Evolutionary conservation across 371 early-diverging fungal genomes (phyloP).

Genomic region (Mortierella sp.): DNA sequence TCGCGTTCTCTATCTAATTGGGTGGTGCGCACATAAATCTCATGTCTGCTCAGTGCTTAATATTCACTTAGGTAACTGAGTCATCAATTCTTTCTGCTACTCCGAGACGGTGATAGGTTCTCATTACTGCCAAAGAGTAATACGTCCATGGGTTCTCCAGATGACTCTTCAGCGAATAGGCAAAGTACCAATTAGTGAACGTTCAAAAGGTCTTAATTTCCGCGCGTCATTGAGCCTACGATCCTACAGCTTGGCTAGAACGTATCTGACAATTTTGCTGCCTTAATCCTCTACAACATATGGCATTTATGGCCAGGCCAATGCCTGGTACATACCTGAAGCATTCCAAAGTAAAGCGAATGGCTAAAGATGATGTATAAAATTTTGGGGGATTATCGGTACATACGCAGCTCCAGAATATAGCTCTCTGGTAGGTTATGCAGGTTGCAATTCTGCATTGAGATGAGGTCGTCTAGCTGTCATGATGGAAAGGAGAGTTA

Average conservation of each 20-base stretch:
- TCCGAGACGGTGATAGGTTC: too few species aligned
- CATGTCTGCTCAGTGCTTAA: too few species aligned
- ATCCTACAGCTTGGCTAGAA: constrained; percentile 4
- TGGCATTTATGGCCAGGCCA: constrained; percentile 1
- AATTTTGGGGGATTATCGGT: too few species aligned
- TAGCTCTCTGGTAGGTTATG: neutral
- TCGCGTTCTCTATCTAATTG: neutral
- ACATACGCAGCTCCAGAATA: neutral
- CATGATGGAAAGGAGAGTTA: neutral
- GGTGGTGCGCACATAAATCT: too few species aligned
- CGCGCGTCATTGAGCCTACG: neutral
- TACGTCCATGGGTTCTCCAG: constrained; percentile 3
- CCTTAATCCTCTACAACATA: neutral
- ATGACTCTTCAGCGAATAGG: neutral
- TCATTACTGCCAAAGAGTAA: neutral
- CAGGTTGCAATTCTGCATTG: constrained; percentile 10
- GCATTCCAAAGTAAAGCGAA: too few species aligned
- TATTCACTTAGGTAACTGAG: too few species aligned
- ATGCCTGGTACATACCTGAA: neutral
- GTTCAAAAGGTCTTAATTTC: too few species aligned
- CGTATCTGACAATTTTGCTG: neutral
- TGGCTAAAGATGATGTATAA: too few species aligned
- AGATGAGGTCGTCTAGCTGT: constrained; percentile 8
- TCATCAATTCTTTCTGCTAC: too few species aligned
- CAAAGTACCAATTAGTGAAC: too few species aligned